Evolutionary conservation across 2,329 filamentous ascomycete species (phyloP).

Genomic region (Aspergillus sclerotialis): DNA sequence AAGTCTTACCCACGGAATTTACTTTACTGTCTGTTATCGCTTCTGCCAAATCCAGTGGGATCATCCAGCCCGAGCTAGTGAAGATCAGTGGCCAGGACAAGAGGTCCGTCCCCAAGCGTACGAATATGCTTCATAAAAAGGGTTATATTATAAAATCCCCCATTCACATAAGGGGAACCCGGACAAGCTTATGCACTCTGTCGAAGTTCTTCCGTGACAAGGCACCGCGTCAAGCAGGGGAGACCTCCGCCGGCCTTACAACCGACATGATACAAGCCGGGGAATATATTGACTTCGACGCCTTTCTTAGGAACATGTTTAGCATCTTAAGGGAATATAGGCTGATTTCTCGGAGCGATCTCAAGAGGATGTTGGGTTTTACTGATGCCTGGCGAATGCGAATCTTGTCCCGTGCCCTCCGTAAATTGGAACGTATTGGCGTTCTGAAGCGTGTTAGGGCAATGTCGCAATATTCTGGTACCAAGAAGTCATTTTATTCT

Average conservation of each 20-base stretch:
- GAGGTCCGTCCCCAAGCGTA: slow-evolving; percentile 56
- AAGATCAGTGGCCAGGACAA: slow-evolving; percentile 56
- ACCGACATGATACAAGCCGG: no score
- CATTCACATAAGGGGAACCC: slow-evolving; percentile 41
- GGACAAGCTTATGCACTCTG: slow-evolving; percentile 52
- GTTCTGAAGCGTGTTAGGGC: slow-evolving; percentile 39
- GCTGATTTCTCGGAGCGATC: slow-evolving; percentile 47
- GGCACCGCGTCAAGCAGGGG: slow-evolving; percentile 8
- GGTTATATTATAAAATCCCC: slow-evolving; percentile 56
- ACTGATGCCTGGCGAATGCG: slow-evolving; percentile 31
- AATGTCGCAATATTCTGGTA: slow-evolving; percentile 33
- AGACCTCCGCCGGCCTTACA: slow-evolving; percentile 4
- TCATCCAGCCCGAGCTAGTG: slow-evolving; percentile 52
- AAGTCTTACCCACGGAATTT: slow-evolving; percentile 50
- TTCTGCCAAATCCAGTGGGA: slow-evolving; percentile 45
- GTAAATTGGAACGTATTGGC: slow-evolving; percentile 40
- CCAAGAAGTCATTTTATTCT: slow-evolving; percentile 28
- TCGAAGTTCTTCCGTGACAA: slow-evolving; percentile 38
- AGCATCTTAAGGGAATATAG: slow-evolving; percentile 42
- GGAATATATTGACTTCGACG: slow-evolving; percentile 41
- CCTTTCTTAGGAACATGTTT: slow-evolving; percentile 44
- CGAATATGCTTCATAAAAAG: slow-evolving; percentile 48
- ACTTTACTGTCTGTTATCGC: slow-evolving; percentile 53
- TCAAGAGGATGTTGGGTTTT: slow-evolving; percentile 43
- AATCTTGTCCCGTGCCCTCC: slow-evolving; percentile 36